phyloP scores from a whole-genome alignment of 768 basidiomycete genomes.

The Gloeopeniophorella convolvens region DNA sequence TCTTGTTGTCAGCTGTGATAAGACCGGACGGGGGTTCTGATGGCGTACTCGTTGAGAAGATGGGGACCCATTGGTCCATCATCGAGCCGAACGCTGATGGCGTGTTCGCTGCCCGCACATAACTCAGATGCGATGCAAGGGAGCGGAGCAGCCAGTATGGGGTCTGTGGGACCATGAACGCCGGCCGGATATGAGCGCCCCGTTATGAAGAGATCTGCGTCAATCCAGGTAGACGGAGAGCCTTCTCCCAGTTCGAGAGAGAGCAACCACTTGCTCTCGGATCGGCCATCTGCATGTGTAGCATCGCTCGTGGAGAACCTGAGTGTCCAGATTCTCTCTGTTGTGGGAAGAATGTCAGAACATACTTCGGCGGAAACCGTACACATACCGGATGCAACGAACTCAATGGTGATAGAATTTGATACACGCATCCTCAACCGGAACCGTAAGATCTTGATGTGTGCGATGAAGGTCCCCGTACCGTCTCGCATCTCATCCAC shows the following conservation, averaged over 20 bases:
- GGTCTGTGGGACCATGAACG: background rate
- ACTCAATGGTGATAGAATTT: conserved; percentile 51
- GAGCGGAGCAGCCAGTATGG: background rate
- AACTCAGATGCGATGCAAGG: background rate
- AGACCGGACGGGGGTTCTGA: background rate
- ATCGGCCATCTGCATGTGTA: conserved; percentile 5
- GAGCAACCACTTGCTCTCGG: conserved; percentile 39
- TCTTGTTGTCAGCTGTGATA: background rate
- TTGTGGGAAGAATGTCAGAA: background rate
- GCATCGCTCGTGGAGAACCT: conserved; percentile 30
- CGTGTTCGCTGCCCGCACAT: background rate
- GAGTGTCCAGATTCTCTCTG: conserved; percentile 58
- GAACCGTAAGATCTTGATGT: conserved; percentile 50
- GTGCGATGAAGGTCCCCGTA: conserved; percentile 44
- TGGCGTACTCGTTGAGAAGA: conserved; percentile 47
- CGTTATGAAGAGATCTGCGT: conserved; percentile 4
- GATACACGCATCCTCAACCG: conserved; percentile 64
- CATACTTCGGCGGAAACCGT: background rate
- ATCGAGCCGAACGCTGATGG: conserved; percentile 3
- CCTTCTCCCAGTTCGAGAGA: conserved; percentile 50
- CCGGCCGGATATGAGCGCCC: background rate
- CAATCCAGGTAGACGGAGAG: conserved; percentile 35
- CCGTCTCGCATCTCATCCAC: conserved; percentile 35
- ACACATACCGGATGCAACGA: conserved; percentile 50
- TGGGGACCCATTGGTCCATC: conserved; percentile 26